These are phyloP conservation scores for Elaeis oleifera DNA, from an alignment of 202 grass and related monocot genomes.

Conservation along the genomic window DNA sequence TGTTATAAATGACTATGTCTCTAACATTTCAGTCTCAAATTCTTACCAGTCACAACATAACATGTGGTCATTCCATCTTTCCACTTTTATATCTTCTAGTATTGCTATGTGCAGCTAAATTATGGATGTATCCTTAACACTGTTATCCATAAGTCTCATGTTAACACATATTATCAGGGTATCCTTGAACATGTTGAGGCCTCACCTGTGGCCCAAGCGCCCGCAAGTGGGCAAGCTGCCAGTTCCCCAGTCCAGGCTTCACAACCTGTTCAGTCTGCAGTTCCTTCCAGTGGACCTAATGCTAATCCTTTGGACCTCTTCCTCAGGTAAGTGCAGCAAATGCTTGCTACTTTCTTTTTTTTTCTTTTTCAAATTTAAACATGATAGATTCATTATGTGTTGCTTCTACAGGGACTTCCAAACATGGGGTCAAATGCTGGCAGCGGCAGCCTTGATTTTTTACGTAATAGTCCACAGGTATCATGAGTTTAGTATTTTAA, in stretches of 20 bases:
- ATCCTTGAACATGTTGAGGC: constrained; percentile 61
- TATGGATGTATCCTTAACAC: no score
- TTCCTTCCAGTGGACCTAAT: constrained; percentile 64
- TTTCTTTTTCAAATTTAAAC: no score
- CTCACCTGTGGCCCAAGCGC: constrained; percentile 24
- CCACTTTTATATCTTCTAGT: no score
- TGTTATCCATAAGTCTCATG: no score
- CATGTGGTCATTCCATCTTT: no score
- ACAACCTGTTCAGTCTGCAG: constrained; percentile 46
- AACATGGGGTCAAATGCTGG: constrained; percentile 55
- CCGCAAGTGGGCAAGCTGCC: constrained; percentile 37
- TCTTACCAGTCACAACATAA: no score
- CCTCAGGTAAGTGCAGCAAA: constrained; percentile 42
- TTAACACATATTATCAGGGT: constrained; percentile 30
- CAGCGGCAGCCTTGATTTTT: constrained; percentile 62
- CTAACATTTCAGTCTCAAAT: no score
- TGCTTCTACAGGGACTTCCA: constrained; percentile 47
- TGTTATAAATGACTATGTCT: no score
- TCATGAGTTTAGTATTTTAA: neutral
- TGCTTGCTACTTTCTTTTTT: no score
- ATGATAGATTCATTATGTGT: neutral
- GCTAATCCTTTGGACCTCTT: constrained; percentile 80
- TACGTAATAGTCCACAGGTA: constrained; percentile 65
- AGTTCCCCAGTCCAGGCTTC: constrained; percentile 30
- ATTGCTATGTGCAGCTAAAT: no score